Evolutionary conservation across 2,329 filamentous ascomycete species (phyloP), one percentile per base, ranked within the genome.

Genomic region (Clarireedia paspali): DNA sequence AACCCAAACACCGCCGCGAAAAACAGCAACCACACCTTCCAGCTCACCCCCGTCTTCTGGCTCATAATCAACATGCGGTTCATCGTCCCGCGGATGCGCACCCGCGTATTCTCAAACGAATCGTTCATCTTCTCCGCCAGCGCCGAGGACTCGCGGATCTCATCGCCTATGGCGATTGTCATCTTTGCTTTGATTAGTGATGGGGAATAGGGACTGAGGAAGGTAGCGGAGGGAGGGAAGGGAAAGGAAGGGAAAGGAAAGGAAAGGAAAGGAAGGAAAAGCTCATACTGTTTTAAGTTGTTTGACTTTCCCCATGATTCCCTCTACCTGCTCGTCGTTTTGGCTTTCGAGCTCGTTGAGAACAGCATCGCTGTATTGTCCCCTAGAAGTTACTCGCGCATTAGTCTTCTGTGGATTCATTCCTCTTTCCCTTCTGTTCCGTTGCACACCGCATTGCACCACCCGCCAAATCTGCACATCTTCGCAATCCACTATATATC

Each of bases 51-150:
- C 2, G 91, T 95, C 66, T 84, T 80, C 74, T 97, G 83, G 4
- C 94, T 94, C 94, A 99, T 99, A 53, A 92, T 70, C 62, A 97
- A 74, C 94, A 99, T 99, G 57, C 91, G 80, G 70, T 90, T 96
- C 94, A 99, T 97, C 17, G 95, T 97, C 53, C 92, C 91, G 46
- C 85, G 82, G 60, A 99, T 76, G 61, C 88, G 82, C 52, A 91
- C 74, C 36, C 91, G 78, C 53, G 92, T 95, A 65, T 82, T 84
- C 70, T 97, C 92, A 69, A 97, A 99, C 5, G 84, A 82, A 68
- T 96, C 89, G 72, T 97, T 97, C 86, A 99, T 96, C 73, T 91
- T 92, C 66, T 96, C 90, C 2, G 91, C 88, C 4, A 97, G 79
- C 2, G 89, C 85, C 2, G 89, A 89, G 14, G 88, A 94, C 61